A percentile compares a stretch with the other conserved stretches of the same genome.
Conservation (phyloP, 2,329 filamentous ascomycete species). For the Fusarium illudens region DNA sequence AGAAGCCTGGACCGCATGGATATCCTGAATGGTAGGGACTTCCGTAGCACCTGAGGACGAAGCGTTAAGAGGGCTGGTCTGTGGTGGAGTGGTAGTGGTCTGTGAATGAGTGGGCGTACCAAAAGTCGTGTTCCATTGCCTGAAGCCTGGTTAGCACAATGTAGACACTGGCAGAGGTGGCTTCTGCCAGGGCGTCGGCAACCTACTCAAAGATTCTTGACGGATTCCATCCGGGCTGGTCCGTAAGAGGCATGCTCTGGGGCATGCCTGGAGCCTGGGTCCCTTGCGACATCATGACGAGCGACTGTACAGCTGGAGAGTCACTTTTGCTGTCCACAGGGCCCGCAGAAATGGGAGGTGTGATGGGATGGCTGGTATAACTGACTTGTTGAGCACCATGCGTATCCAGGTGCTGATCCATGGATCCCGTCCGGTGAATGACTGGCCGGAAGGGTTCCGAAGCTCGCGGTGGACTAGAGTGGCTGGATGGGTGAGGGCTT, state of each 20-base stretch:
- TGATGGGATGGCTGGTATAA: conserved; percentile 76
- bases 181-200: not conserved
- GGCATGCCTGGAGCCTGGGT: conserved; percentile 62
- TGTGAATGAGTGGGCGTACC: conserved; percentile 66
- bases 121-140: conserved; percentile 96
- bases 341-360: conserved; percentile 79
- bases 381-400: conserved; percentile 68
- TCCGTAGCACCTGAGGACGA: conserved; percentile 64
- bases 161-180: not conserved
- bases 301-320: conserved; percentile 75
- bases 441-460: conserved; percentile 59
- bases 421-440: conserved; percentile 56
- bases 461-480: conserved; percentile 69
- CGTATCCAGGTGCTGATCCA: conserved; percentile 64
- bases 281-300: conserved; percentile 74
- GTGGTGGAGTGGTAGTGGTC: conserved; percentile 48
- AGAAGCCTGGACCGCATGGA: conserved; percentile 57
- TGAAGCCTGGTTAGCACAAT: conserved; percentile 48
- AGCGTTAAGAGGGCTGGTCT: conserved; percentile 61
- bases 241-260: conserved; percentile 67
- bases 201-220: conserved; percentile 89
- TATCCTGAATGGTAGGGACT: conserved; percentile 62
- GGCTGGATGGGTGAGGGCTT: conserved; percentile 72
- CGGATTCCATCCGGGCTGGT: conserved; percentile 81
- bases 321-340: conserved; percentile 79